Evolutionary conservation across 495 filamentous ascomycete species (phyloP).

Genomic region (Talaromyces proteolyticus): DNA sequence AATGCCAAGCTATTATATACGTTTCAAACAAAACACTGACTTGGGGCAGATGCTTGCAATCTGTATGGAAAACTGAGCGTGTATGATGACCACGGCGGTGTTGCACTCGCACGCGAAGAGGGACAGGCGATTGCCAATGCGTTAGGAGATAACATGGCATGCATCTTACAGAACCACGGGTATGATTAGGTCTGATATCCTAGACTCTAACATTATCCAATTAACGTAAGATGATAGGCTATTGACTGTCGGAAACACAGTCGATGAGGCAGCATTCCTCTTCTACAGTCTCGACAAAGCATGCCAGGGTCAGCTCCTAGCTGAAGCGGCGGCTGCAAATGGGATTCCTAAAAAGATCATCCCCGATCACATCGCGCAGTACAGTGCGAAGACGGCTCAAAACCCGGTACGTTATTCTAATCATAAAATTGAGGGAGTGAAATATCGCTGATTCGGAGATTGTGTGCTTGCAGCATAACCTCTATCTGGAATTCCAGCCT

Average conservation of each 20-base stretch:
- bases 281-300: conserved; percentile 60
- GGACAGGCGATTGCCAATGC: conserved; percentile 52
- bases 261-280: conserved; percentile 65
- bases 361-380: conserved; percentile 26
- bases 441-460: conserved; percentile 5
- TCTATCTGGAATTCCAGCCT: conserved; percentile 41
- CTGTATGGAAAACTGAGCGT: conserved; percentile 47
- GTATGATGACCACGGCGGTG: conserved; percentile 46
- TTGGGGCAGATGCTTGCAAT: conserved; percentile 45
- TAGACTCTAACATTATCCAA: neutral
- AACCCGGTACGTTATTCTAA: conserved; percentile 25
- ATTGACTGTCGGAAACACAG: conserved; percentile 55
- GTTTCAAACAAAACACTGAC: neutral
- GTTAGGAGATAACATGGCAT: conserved; percentile 57
- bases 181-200: neutral
- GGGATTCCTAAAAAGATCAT: conserved; percentile 53
- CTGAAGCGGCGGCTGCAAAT: conserved; percentile 54
- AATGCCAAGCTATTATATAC: neutral
- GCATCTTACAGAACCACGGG: conserved; percentile 64
- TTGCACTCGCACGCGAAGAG: conserved; percentile 58
- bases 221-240: conserved; percentile 21
- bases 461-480: conserved; percentile 26
- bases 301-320: conserved; percentile 61
- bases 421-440: neutral
- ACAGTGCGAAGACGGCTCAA: conserved; percentile 33